Base-by-base conservation (phyloP, 345 rosid species). In the Camelina hispida region DNA sequence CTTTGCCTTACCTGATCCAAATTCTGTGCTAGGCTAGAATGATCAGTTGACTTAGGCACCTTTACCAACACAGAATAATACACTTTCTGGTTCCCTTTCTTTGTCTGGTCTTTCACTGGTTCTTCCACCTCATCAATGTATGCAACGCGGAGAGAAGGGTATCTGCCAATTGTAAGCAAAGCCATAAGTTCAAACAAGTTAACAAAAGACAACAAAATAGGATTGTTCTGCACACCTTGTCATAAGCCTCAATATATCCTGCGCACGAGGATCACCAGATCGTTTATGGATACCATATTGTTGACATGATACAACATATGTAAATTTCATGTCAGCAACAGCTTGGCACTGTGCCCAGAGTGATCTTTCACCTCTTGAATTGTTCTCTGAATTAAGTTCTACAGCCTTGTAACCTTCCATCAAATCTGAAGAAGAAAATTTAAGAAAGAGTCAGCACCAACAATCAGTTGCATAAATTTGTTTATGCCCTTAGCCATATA, bases 111-210 rank as follows among this genome's bases (percentile, higher is more conserved):
- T 76, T 88, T 80, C 70, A 66, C 88, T 56, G 95, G 86, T 80
- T 91, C 96, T 81, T 96, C 98, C 7, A 96, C 91, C 84, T 96
- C 99, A 67, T 96, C 99, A 73, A 96, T 93, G 75, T 93, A 96
- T 23, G 99, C 99, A 50, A 96, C 98, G 38, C 99, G 97, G 62
- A 96, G 93, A 11, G 99, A 96, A n/a, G 95, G 97, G 78, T 96
- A 89, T 65, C 99, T 96, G 85, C 78, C 83, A 75, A 60, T 51
- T 16, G 65, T 25, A 72, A 69, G 71, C 1, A 53, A 54, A 61
- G 15, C 22, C 61, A 48, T 62, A 32, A 52, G 73, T 47, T 55
- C 75, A 52, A 57, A 51, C 7, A 68, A 62, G 20, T 73, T 57
- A 22, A 64, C 40, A 37, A 43, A 60, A 20, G 23, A 42, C 9